These are phyloP conservation scores for Podospora comata DNA, from an alignment of 495 filamentous ascomycete genomes.

Conservation along the genomic window DNA sequence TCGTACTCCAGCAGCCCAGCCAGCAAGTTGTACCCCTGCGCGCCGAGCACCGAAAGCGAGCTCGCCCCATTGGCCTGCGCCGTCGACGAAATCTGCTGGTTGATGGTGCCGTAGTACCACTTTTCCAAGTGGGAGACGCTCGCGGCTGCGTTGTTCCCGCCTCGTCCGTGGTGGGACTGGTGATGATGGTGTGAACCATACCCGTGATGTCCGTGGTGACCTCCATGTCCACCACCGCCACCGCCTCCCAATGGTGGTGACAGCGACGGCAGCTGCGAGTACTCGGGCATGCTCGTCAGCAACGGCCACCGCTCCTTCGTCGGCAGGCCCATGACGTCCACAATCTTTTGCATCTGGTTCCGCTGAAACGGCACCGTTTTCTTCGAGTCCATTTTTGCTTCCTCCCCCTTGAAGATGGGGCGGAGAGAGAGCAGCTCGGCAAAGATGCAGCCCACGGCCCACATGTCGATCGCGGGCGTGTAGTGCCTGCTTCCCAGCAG, in stretches of 20 bases:
- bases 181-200: conserved; percentile 50
- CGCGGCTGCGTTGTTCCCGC: not conserved
- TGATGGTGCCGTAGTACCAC: conserved; percentile 56
- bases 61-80: conserved; percentile 32
- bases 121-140: conserved; percentile 48
- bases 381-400: conserved; percentile 98
- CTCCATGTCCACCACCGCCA: conserved; percentile 22
- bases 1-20: conserved; percentile 86
- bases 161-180: conserved; percentile 37
- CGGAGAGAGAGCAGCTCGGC: conserved; percentile 86
- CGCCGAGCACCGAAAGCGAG: conserved; percentile 55
- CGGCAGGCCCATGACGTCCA: conserved; percentile 89
- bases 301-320: conserved; percentile 87
- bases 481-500: conserved; percentile 90
- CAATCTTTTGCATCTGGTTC: conserved; percentile 98
- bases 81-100: conserved; percentile 45
- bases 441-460: conserved; percentile 98
- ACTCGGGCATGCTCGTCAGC: conserved; percentile 77
- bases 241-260: conserved; percentile 41
- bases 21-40: conserved; percentile 77
- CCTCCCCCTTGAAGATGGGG: conserved; percentile 97
- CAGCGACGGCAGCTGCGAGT: conserved; percentile 66
- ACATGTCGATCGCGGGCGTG: conserved; percentile 93
- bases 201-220: conserved; percentile 45
- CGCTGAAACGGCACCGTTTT: conserved; percentile 96